These are phyloP conservation scores for Adansonia madagascariensis DNA, from an alignment of 441 rosid species.

Conservation along the genomic window DNA sequence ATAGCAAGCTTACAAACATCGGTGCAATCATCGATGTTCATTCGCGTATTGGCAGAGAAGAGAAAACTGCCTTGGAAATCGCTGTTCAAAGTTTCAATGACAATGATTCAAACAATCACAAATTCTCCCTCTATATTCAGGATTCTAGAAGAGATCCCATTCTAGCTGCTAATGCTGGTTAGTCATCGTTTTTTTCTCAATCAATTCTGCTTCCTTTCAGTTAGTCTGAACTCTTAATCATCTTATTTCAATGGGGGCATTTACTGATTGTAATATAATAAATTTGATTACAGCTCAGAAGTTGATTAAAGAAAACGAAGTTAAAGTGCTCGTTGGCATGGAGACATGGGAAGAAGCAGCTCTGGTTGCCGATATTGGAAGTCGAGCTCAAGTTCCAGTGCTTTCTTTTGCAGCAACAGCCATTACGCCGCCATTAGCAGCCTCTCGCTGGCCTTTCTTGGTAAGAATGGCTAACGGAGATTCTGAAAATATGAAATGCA, in stretches of 20 bases:
- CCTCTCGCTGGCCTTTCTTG: slow-evolving; percentile 49
- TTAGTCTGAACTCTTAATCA: neutral
- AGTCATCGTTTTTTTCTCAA: neutral
- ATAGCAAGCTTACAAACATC: slow-evolving; percentile 27
- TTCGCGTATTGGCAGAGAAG: slow-evolving; percentile 44
- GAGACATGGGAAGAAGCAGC: slow-evolving; percentile 56
- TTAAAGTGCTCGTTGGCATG: slow-evolving; percentile 48
- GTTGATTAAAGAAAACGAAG: slow-evolving; percentile 40
- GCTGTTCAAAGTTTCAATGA: slow-evolving; percentile 42
- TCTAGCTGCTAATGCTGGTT: slow-evolving; percentile 43
- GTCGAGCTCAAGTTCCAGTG: slow-evolving; percentile 41
- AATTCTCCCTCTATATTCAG: slow-evolving; percentile 38
- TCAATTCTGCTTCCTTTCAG: neutral
- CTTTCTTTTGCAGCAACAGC: slow-evolving; percentile 47
- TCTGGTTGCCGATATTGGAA: slow-evolving; percentile 48
- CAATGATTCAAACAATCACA: slow-evolving; percentile 23
- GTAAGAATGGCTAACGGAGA: slow-evolving; percentile 37
- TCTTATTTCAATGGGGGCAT: neutral
- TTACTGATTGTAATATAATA: neutral
- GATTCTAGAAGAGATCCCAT: slow-evolving; percentile 39
- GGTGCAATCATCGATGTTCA: slow-evolving; percentile 49
- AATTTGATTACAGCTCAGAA: slow-evolving; percentile 39
- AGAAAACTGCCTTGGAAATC: slow-evolving; percentile 44
- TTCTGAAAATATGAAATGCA: slow-evolving; percentile 43
- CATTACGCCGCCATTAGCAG: slow-evolving; percentile 25